Percentiles rank a stretch among this genome's conserved stretches.
phyloP scores from a whole-genome alignment of 2,329 filamentous ascomycete species.

The Claviceps sp. region DNA sequence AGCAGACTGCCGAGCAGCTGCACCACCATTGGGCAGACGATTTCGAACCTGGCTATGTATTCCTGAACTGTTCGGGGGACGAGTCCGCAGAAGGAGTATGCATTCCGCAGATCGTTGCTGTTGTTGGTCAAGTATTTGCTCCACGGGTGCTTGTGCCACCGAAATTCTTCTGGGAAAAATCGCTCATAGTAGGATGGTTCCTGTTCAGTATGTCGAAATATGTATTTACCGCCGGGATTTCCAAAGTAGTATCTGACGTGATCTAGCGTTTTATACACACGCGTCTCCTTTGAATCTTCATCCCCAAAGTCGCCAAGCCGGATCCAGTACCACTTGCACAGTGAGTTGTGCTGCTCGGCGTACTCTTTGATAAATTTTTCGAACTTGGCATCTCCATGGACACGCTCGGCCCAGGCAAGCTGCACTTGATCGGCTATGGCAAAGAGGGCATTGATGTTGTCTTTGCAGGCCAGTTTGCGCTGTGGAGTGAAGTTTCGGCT shows the following conservation, averaged over 20 bases:
- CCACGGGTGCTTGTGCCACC: too few relatives aligned
- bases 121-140: background rate
- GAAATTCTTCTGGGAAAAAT: too few relatives aligned
- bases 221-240: conserved; percentile 12
- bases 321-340: background rate
- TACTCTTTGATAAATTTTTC: background rate
- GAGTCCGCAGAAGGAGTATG: conserved; percentile 11
- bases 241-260: conserved; percentile 13
- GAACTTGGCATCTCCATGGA: background rate
- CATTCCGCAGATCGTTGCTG: background rate
- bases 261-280: background rate
- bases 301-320: background rate
- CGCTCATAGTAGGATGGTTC: background rate
- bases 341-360: background rate
- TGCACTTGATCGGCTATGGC: background rate
- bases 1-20: conserved; percentile 9
- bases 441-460: background rate
- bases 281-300: background rate
- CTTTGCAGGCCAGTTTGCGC: background rate
- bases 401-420: background rate
- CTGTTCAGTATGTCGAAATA: conserved; percentile 12
- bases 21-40: conserved; percentile 6
- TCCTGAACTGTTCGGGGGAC: conserved; percentile 11
- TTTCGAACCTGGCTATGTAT: conserved; percentile 9
- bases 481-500: background rate